Percentiles rank a stretch among this genome's conserved stretches.
Conservation (phyloP, 2,329 filamentous ascomycete species). For the Beauveria sp. region DNA sequence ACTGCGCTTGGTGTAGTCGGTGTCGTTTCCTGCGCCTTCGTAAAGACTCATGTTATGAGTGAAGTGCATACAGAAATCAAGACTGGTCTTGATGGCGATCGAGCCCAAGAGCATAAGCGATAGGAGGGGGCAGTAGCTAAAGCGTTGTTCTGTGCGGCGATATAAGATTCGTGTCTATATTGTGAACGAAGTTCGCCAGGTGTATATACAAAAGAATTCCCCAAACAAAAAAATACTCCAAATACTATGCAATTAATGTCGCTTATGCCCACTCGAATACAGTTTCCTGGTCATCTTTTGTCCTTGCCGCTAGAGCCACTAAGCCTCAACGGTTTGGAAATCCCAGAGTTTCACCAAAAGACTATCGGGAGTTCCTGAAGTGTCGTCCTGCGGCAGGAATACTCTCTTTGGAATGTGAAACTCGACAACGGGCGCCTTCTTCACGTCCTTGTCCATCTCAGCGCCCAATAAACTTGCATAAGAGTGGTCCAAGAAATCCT, state of each 20-base stretch:
- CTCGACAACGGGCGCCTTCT: slow-evolving; percentile 81
- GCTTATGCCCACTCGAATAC: slow-evolving; percentile 2
- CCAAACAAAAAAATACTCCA: slow-evolving; percentile 2
- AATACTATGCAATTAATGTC: slow-evolving; percentile 3
- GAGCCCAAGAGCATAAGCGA: neutral
- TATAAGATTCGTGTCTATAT: neutral
- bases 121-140: neutral
- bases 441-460: slow-evolving; percentile 75
- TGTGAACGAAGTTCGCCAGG: neutral
- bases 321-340: slow-evolving; percentile 30
- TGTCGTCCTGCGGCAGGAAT: slow-evolving; percentile 48
- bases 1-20: slow-evolving; percentile 9
- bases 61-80: slow-evolving; percentile 8
- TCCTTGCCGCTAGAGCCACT: neutral
- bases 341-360: slow-evolving; percentile 55
- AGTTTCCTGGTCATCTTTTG: neutral
- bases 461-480: slow-evolving; percentile 79
- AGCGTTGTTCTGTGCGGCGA: neutral
- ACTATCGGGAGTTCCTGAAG: slow-evolving; percentile 41
- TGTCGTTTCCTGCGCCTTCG: slow-evolving; percentile 7
- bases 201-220: slow-evolving; percentile 6
- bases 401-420: slow-evolving; percentile 89
- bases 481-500: slow-evolving; percentile 94
- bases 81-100: slow-evolving; percentile 5
- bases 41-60: slow-evolving; percentile 10